phyloP scores from a whole-genome alignment of 1,284 basidiomycete genomes.

The Sphagnurus paluster region DNA sequence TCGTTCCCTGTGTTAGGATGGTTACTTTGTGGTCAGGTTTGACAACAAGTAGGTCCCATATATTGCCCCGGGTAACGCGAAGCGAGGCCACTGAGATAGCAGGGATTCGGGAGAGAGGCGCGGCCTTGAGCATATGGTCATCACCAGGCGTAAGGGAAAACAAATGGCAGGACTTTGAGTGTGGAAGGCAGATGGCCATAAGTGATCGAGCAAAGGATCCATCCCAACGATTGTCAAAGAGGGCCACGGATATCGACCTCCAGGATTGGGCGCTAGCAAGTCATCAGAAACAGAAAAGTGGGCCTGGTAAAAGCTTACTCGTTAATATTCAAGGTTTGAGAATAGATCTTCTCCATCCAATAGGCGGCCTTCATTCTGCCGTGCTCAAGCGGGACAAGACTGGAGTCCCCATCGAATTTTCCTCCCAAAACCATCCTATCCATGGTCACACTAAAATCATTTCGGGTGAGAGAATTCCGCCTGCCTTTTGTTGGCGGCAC shows the following conservation, averaged over 20 bases:
- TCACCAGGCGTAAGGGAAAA: conserved; percentile 45
- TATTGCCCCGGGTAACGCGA: conserved; percentile 56
- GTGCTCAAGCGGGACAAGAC: conserved; percentile 47
- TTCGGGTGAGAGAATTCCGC: conserved; percentile 49
- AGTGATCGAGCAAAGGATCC: conserved; percentile 48
- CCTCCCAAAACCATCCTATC: conserved; percentile 62
- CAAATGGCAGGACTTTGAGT: conserved; percentile 44
- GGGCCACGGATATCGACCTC: conserved; percentile 49
- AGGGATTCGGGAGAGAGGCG: conserved; percentile 37
- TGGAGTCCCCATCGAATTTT: conserved; percentile 39
- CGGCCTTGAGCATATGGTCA: conserved; percentile 43
- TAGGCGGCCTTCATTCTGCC: conserved; percentile 66
- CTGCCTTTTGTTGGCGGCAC: conserved; percentile 30
- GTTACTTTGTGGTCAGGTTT: conserved; percentile 50
- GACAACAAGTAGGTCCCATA: conserved; percentile 71
- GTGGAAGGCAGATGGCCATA: conserved; percentile 60
- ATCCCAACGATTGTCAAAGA: conserved; percentile 71
- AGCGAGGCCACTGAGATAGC: conserved; percentile 60
- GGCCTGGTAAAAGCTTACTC: conserved; percentile 44
- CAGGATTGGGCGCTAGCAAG: conserved; percentile 37
- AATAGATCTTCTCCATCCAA: conserved; percentile 64
- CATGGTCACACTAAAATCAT: conserved; percentile 61
- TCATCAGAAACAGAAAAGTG: conserved; percentile 2
- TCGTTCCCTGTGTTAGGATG: conserved; percentile 61
- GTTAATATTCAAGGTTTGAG: conserved; percentile 44